Evolutionary conservation across 257 asterid species (phyloP).

Genomic region (Solanum tarijense): DNA sequence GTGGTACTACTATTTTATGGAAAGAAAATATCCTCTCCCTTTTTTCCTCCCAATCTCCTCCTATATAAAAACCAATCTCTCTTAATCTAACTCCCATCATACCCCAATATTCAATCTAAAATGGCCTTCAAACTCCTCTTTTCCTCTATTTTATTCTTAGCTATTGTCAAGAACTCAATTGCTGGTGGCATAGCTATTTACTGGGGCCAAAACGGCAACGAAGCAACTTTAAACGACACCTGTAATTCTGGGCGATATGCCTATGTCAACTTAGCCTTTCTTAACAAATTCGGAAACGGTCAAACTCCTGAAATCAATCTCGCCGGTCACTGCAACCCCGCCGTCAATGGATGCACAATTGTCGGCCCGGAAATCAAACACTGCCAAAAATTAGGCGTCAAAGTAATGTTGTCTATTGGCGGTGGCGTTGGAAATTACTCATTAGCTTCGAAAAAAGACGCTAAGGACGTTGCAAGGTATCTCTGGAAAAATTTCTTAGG

Average conservation of each 20-base stretch:
- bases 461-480: not conserved
- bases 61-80: not conserved
- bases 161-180: slow-evolving; percentile 2
- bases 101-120: not conserved
- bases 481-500: not conserved
- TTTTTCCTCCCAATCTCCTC: not conserved
- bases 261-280: slow-evolving; percentile 33
- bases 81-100: not conserved
- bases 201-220: slow-evolving; percentile 58
- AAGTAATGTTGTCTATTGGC: slow-evolving; percentile 10
- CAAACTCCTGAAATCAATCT: slow-evolving; percentile 44
- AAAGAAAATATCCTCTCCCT: not conserved
- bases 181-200: slow-evolving; percentile 37
- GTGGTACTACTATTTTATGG: not conserved
- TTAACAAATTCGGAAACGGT: slow-evolving; percentile 38
- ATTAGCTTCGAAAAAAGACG: not conserved
- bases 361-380: slow-evolving; percentile 5
- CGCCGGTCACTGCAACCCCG: slow-evolving; percentile 43
- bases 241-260: slow-evolving; percentile 37
- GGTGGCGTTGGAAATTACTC: slow-evolving; percentile 3
- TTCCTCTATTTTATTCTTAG: slow-evolving; percentile 8
- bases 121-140: not conserved
- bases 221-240: slow-evolving; percentile 35
- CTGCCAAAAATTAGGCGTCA: slow-evolving; percentile 16
- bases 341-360: slow-evolving; percentile 5